phyloP scores from a whole-genome alignment of 2,329 filamentous ascomycete genomes.

The Bipolaris sorokiniana region DNA sequence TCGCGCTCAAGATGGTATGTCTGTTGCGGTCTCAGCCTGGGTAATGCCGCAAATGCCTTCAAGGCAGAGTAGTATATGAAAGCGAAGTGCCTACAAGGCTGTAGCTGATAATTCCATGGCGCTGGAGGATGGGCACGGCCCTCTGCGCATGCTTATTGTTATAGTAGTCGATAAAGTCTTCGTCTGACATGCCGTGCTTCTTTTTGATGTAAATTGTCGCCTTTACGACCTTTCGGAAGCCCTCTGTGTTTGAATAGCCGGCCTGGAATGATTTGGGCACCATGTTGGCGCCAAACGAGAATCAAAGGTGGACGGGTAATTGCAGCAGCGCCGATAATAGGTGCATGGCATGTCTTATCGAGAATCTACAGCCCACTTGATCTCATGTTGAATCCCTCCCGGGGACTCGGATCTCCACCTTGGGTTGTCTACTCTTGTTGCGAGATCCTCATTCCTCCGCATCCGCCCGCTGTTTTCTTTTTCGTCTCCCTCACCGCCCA shows the following conservation, averaged over 20 bases:
- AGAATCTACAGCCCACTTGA: slow-evolving; percentile 10
- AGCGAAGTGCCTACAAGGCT: slow-evolving; percentile 47
- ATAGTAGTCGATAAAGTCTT: slow-evolving; percentile 54
- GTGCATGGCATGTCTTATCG: slow-evolving; percentile 6
- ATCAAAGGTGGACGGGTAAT: slow-evolving; percentile 7
- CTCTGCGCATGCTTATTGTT: slow-evolving; percentile 54
- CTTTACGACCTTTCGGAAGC: slow-evolving; percentile 57
- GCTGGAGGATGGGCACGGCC: slow-evolving; percentile 53
- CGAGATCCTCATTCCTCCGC: slow-evolving; percentile 8
- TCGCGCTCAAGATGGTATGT: slow-evolving; percentile 55
- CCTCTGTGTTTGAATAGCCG: slow-evolving; percentile 53
- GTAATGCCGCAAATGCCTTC: neutral
- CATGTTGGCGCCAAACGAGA: slow-evolving; percentile 38
- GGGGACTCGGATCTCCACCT: slow-evolving; percentile 13
- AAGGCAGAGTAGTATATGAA: neutral
- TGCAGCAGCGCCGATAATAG: slow-evolving; percentile 8
- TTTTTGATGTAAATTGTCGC: slow-evolving; percentile 56
- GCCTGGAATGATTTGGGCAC: slow-evolving; percentile 55
- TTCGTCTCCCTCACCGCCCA: slow-evolving; percentile 27
- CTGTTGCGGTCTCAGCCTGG: slow-evolving; percentile 31
- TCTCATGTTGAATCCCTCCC: slow-evolving; percentile 17
- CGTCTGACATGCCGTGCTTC: slow-evolving; percentile 54
- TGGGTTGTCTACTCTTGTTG: slow-evolving; percentile 5
- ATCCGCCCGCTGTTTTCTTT: slow-evolving; percentile 19
- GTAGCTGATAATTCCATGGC: slow-evolving; percentile 54